Evolutionary conservation across 352 stramenopile genomes (phyloP), one percentile per base, ranked within the genome.

Genomic region (Globisporangium echinulatum): DNA sequence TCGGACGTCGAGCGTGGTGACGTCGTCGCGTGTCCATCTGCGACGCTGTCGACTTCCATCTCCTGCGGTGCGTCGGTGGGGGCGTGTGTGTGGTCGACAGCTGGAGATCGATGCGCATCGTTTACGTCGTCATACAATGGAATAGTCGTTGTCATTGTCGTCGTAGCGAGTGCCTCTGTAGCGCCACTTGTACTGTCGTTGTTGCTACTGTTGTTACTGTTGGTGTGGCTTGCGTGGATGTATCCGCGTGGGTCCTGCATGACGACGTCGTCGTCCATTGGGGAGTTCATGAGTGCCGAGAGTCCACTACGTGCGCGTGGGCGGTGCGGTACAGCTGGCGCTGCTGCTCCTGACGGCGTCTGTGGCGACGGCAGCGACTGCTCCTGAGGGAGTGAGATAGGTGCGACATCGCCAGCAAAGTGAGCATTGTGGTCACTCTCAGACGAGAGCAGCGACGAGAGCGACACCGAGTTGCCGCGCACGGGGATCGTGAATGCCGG

Each of bases 231-330:
- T 15, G 43, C 48, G 7, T 17, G 11, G 25, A 38, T 17, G 36
- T 57, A 53, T 10, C 54, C 54, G 33, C 57, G 57, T 39, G 56
- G 56, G 43, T 59, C 54, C 54, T 59, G 54, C 61, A 68, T 62
- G 37, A 61, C 55, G 17, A 61, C 65, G 52, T 77, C 69, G n/a
- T 72, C 66, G 40, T 71, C 67, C 61, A 72, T 69, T 1, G 78
- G 78, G 37, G 77, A 84, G 67, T 87, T 87, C 71, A 88, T 88
- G 66, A 88, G 71, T 42, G 67, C 79, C 3, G 77, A 85, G 51
- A 88, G 68, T 3, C 67, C 74, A 0, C 63, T 63, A 3, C 53
- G 63, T 9, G 47, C 15, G 14, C 52, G 60, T 19, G 56, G 53
- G 13, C 46, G 49, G 49, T 58, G 15, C 59, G 9, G 3, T 55